Base-by-base conservation (phyloP, 2,329 filamentous ascomycete genomes). In the Penicillium brevicompactum region DNA sequence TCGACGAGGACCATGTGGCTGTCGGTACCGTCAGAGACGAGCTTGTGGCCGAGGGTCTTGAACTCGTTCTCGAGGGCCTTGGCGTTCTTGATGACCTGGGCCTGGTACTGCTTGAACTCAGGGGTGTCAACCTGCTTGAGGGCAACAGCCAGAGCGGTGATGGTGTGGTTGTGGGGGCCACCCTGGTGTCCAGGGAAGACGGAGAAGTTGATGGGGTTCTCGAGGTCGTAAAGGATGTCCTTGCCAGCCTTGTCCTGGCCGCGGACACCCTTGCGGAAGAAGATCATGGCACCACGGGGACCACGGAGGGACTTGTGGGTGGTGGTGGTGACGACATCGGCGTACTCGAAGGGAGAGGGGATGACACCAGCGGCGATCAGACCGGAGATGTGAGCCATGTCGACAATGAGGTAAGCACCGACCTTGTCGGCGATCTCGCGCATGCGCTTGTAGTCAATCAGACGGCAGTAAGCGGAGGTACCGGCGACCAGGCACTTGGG, bases 161-260 rank as follows among this genome's bases (percentile, higher is more conserved):
- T 99, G 66, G 94, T 99, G 82, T 99, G 94, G 81, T 99, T 99
- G 80, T 99, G 94, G 51, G 94, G 94, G 22, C 94, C 94, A 72
- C 94, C 94, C 76, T 99, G 94, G 78, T 99, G 94, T 53, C 94
- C 94, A 14, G 94, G 94, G 82, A 99, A 99, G 58, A 99, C 94
- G 53, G 93, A 96, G 67, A 87, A 85, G 79, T 99, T 99, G 80
- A 99, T 99, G 53, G 92, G 90, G 27, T 83, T 84, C 76, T 97
- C 94, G 41, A 99, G 88, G 69, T 97, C 88, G 78, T 97, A 99
- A 72, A 90, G 77, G 65, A 89, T 87, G 70, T 96, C 87, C 74
- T 89, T 88, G 70, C 92, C 92, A 46, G 88, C 91, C 83, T 96
- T 96, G 74, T 96, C 89, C 49, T 87, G 86, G 72, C 85, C 87